Evolutionary conservation across 192 early-diverging fungal genomes (phyloP).

Genomic region (Entomortierella parvispora): DNA sequence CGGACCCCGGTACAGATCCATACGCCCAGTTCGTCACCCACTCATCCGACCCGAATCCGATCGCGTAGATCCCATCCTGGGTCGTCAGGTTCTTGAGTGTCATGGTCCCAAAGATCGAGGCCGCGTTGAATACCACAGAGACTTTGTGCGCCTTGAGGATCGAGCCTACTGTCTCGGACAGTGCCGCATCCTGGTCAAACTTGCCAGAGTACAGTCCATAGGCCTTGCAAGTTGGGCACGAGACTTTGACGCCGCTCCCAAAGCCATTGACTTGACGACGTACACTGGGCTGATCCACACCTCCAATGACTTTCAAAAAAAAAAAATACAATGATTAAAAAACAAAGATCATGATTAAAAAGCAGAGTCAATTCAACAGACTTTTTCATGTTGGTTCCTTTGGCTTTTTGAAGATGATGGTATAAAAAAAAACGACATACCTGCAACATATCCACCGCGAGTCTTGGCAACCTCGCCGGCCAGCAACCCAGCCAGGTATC

Average conservation of each 20-base stretch:
- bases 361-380: background rate
- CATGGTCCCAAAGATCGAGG: conserved; percentile 45
- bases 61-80: conserved; percentile 37
- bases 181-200: conserved; percentile 29
- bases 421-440: conserved; percentile 6
- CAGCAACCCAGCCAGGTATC: conserved; percentile 46
- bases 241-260: conserved; percentile 42
- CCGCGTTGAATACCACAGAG: conserved; percentile 49
- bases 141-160: conserved; percentile 24
- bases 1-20: conserved; percentile 48
- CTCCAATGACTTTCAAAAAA: conserved; percentile 37
- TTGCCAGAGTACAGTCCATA: conserved; percentile 46
- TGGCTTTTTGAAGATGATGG: background rate
- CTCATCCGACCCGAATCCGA: conserved; percentile 48
- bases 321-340: background rate
- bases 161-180: background rate
- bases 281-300: conserved; percentile 49
- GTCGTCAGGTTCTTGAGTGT: conserved; percentile 49
- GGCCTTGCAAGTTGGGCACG: conserved; percentile 40
- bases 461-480: conserved; percentile 50
- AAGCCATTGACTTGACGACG: conserved; percentile 53
- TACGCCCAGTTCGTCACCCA: conserved; percentile 56
- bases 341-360: background rate
- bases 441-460: conserved; percentile 44
- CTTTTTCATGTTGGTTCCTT: too few species aligned